These are phyloP conservation scores for Coprinopsis strossmayeri DNA, from an alignment of 768 basidiomycete species.

Conservation along the genomic window DNA sequence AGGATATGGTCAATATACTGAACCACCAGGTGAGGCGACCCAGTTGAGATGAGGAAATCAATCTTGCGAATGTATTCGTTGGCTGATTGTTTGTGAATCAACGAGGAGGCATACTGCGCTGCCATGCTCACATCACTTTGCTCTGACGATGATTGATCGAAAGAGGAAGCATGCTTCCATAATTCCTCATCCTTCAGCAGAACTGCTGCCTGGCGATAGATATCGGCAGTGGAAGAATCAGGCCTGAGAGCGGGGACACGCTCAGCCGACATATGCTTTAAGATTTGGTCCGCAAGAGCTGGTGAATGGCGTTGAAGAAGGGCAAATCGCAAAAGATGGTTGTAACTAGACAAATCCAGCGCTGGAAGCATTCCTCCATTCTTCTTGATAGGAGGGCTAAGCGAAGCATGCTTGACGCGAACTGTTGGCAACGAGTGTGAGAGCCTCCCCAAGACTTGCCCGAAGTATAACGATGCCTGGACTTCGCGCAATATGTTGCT, in stretches of 20 bases:
- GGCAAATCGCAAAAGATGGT: constrained; percentile 60
- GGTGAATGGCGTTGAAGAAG: constrained; percentile 53
- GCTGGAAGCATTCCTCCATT: constrained; percentile 14
- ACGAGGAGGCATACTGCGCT: not conserved
- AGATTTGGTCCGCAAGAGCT: constrained; percentile 36
- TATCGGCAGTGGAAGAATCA: constrained; percentile 36
- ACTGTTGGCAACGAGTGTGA: constrained; percentile 24
- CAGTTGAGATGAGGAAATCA: not conserved
- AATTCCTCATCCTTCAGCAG: not conserved
- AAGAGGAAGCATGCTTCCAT: not conserved
- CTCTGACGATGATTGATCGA: too few relatives aligned
- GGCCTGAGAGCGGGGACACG: constrained; percentile 38
- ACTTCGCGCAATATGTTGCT: not conserved
- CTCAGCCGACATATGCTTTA: constrained; percentile 47
- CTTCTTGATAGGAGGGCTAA: not conserved
- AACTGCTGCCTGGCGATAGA: not conserved
- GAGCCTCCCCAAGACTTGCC: constrained; percentile 37
- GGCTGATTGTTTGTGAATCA: not conserved
- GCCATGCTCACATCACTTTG: too few relatives aligned
- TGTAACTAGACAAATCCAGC: constrained; percentile 32
- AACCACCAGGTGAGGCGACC: constrained; percentile 18
- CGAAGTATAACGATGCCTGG: constrained; percentile 32
- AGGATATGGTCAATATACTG: constrained; percentile 47
- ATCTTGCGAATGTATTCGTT: not conserved
- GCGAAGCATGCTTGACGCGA: constrained; percentile 2